Evolutionary conservation across 1,284 basidiomycete species (phyloP).

Genomic region (Trichosporon inkin): DNA sequence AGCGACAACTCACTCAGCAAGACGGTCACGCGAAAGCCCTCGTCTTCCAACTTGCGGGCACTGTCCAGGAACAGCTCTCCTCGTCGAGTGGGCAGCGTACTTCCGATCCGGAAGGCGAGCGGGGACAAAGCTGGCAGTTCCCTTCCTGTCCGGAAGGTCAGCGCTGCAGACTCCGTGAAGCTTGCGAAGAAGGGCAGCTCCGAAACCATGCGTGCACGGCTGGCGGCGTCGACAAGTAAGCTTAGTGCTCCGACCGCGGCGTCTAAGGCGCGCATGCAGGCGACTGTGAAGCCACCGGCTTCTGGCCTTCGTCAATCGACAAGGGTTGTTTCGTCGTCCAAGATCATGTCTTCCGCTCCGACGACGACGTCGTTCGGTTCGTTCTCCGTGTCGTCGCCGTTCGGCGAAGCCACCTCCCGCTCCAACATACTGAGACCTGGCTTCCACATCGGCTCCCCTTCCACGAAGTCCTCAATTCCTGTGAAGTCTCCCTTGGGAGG

Average conservation of each 20-base stretch:
- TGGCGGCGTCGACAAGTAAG: neutral
- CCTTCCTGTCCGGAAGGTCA: neutral
- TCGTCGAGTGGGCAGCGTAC: neutral
- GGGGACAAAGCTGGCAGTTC: neutral
- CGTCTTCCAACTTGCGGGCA: neutral
- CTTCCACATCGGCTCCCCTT: slow-evolving; percentile 18
- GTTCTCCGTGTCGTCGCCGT: slow-evolving; percentile 20
- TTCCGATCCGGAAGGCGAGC: neutral
- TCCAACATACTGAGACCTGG: slow-evolving; percentile 24
- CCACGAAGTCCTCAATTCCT: neutral
- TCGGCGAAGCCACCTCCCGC: slow-evolving; percentile 34
- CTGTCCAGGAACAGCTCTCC: slow-evolving; percentile 7
- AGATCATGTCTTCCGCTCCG: neutral
- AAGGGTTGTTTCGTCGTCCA: neutral
- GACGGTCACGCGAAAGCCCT: neutral
- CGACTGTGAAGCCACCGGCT: slow-evolving; percentile 38
- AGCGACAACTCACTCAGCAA: neutral
- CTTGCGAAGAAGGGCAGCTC: neutral
- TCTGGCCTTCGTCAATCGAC: neutral
- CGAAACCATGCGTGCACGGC: neutral
- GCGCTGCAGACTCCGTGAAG: neutral
- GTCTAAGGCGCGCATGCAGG: slow-evolving; percentile 44
- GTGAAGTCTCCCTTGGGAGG: slow-evolving; percentile 12
- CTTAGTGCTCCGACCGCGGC: slow-evolving; percentile 36
- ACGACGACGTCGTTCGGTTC: neutral